phyloP scores from a whole-genome alignment of 768 basidiomycete species.

The Leccinum subgranulosum region DNA sequence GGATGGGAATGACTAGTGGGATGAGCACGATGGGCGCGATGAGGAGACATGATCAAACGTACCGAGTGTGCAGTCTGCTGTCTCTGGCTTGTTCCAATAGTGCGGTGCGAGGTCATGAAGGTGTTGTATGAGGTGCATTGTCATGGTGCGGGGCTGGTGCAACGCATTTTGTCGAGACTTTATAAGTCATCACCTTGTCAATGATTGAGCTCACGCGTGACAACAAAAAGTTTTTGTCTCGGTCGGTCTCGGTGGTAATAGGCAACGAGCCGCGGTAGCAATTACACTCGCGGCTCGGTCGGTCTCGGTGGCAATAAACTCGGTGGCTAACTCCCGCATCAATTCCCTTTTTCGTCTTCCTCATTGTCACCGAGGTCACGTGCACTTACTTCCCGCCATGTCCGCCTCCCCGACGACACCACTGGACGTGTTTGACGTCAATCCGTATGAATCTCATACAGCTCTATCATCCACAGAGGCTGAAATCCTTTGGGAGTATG shows the following conservation, averaged over 20 bases:
- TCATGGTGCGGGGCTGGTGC: not conserved
- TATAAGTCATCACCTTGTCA: not conserved
- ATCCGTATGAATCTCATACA: slow-evolving; percentile 74
- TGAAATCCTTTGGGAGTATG: slow-evolving; percentile 90
- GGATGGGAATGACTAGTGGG: slow-evolving; percentile 45
- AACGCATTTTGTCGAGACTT: not conserved
- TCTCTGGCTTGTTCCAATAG: slow-evolving; percentile 75
- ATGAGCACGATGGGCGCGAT: not conserved
- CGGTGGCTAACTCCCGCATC: not conserved
- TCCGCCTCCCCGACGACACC: not conserved
- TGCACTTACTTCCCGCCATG: not conserved
- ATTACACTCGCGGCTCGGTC: not conserved
- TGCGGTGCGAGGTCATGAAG: slow-evolving; percentile 46
- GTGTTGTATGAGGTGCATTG: not conserved
- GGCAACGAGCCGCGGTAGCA: not conserved
- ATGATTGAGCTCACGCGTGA: not conserved
- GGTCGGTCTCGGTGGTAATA: slow-evolving; percentile 4
- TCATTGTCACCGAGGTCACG: not conserved
- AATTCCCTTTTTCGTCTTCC: not conserved
- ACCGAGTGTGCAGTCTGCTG: slow-evolving; percentile 80
- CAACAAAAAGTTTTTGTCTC: not conserved
- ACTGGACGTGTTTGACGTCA: slow-evolving; percentile 39
- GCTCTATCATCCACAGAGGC: slow-evolving; percentile 67
- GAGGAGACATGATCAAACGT: slow-evolving; percentile 16
- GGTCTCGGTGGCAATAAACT: not conserved